Evolutionary conservation across 2,329 filamentous ascomycete genomes (phyloP), one percentile per base, ranked within the genome.

Genomic region (Monosporascus sp.): DNA sequence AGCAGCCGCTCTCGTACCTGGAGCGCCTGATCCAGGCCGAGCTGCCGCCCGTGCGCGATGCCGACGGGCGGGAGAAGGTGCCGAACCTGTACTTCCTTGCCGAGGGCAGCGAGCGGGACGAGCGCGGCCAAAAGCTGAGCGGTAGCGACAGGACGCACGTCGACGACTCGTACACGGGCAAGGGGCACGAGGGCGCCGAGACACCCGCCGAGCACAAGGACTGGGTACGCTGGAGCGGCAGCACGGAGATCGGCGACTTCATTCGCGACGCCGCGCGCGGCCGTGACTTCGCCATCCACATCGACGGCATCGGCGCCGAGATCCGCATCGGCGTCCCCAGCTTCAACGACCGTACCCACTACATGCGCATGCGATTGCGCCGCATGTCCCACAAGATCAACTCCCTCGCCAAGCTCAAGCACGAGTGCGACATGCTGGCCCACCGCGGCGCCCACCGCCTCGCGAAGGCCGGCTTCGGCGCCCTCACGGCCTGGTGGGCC

Each of bases 211-310:
- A 80, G 38, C 73, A 79, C 25, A 74, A 78, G 52, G 81, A 83
- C 51, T 94, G 93, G 74, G 89, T 96, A 2, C 85, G 90, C 31
- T 97, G 92, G 92, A 91, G 87, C 45, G 84, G 85, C 42, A 89
- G 86, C 31, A 96, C 92, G 1, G 92, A 97, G 67, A 88, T 97
- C 34, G 92, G 92, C 9, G 92, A 96, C 71, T 97, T 97, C 65
- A 94, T 97, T 59, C 84, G 90, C 8, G 92, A 97, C 66, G 91
- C 92, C 0, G 89, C 91, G 0, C 79, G 89, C 3, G 89, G 89
- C 0, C 84, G 89, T 51, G 90, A 96, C 65, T 96, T 97, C 65
- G 84, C 87, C 3, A 84, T 97, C 44, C 83, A 87, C 50, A 89
- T 97, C 52, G 88, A 95, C 65, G 89, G 89, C 0, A 72, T 75